Base-by-base conservation (phyloP, 1,139 yeast species). In the Sugiyamaella neomexicana region DNA sequence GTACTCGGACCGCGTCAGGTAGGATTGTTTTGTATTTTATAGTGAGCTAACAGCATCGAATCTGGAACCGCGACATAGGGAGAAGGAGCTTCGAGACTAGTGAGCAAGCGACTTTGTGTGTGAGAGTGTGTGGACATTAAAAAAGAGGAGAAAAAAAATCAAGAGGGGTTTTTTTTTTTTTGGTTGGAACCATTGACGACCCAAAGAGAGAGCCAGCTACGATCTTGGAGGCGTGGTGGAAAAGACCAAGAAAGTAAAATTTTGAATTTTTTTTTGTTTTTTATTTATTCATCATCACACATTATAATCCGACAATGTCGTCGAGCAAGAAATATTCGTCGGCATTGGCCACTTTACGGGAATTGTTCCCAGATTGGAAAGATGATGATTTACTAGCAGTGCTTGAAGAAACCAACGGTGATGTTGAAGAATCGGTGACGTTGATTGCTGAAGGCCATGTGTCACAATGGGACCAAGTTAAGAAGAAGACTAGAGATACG, bases 351-450 rank as follows among this genome's bases (percentile, higher is more conserved):
- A 80, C 86, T 50, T 80, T 93, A 66, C 74, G 79, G 55, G 98
- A 93, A 71, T 78, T 93, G 78, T 91, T 93, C 75, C 96, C 97
- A 42, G 97, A 89, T 68, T 93, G 99, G 99, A 82, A 89, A 55
- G 77, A 80, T 53, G 96, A 88, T 45, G 99, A 93, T 69, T 82
- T 93, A 70, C 74, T 79, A 52, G 81, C 86, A 53, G 83, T 89
- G 57, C 82, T 91, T 62, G 77, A 78, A 57, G 98, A 93, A 72
- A 81, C 86, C 63, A 76, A 73, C 58, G 79, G 85, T 62, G 90
- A 87, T 67, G 77, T 89, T 62, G 95, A 87, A 67, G 79, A 81
- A 50, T 89, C 93, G 61, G 86, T 89, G 63, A 91, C 86, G 68
- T 85, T 90, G 72, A 91, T 93, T 72, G 85, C 95, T 58, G 88